Evolutionary conservation across 1,284 basidiomycete species (phyloP), one percentile per base, ranked within the genome.

Genomic region (Pterula multifida): DNA sequence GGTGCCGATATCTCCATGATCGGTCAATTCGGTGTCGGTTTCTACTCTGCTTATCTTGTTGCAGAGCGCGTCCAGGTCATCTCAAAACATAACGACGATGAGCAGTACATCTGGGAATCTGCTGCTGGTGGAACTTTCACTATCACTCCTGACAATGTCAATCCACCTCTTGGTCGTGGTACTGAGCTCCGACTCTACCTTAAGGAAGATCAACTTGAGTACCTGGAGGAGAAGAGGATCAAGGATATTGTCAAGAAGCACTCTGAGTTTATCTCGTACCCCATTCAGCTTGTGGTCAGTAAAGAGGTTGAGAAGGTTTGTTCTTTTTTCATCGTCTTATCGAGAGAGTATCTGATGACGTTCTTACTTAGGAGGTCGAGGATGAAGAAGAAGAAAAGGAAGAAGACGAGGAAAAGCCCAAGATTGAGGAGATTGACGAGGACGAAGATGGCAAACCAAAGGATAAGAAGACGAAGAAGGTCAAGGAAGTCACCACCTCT

Each of bases 181-280:
- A 89, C 90, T 52, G 90, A 95, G 70, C 81, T 98, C 66, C 90
- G 90, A 61, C 85, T 99, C 57, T 92, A 74, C 80, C 76, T 99
- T 68, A 98, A 98, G 80, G 96, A 98, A 68, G 95, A 99, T 69
- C 93, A 97, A 73, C 82, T 89, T 58, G 96, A 98, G 71, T 98
- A 98, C 75, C 81, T 98, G 53, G 95, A 98, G 76, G 96, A 98
- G 81, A 97, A 97, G 81, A 85, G 84, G 69, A 93, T 98, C 81
- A 95, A 95, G 76, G 96, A 98, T 61, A 92, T 96, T 59, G 95
- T 99, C 69, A 98, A 98, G 84, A 98, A 98, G 81, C 96, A 99
- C 81, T 98, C 96, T 64, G 95, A 98, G 75, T 98, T 98, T 78
- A 99, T 98, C 74, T 98, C 95, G 47, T 98, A 98, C 78, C 96